Base-by-base conservation (phyloP, 192 early-diverging fungal genomes). In the Backusella parvicylindrica region DNA sequence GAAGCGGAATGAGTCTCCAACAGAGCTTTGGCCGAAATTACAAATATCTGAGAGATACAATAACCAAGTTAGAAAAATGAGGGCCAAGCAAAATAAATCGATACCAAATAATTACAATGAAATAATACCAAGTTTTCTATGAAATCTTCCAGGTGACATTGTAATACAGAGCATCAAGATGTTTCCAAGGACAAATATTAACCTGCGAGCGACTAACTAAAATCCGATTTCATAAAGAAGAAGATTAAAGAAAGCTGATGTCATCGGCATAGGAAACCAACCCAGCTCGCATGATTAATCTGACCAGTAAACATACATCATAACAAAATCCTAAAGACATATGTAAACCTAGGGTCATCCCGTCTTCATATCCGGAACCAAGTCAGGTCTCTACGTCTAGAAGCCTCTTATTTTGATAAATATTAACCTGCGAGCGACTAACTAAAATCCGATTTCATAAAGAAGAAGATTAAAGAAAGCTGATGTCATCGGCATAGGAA, bases 301-400 rank as follows among this genome's bases (percentile, higher is more conserved):
- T 53, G 50, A 53, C 50, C 50, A 53, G 50, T 23, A 3, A 16
- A 53, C 50, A 53, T 53, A 16, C 50, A 53, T 53, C 50, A 53
- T 23, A 53, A 23, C 50, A 37, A 53, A 53, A 53, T 53, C 50
- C 50, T 23, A 53, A 53, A 23, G 50, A 53, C 23, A 23, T 53
- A 53, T 53, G 50, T 53, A 23, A 16, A 53, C 50, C 50, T 21
- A 21, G 50, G 15, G 50, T 53, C 50, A 16, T 21, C 13, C 50
- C 50, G 50, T 53, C 50, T 53, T 53, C 50, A 53, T 53, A 53
- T 53, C 50, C 50, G 50, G 50, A 53, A 53, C 23, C 50, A 53
- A 21, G 50, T 37, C 36, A 37, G 36, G 7, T 37, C 36, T n/a
- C n/a, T n/a, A n/a, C n/a, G n/a, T n/a, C n/a, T n/a, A n/a, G n/a